Percentiles rank a stretch among this genome's conserved stretches.
These are phyloP conservation scores for Nothophoma quercina DNA, from an alignment of 2,329 filamentous ascomycete genomes.

Conservation along the genomic window DNA sequence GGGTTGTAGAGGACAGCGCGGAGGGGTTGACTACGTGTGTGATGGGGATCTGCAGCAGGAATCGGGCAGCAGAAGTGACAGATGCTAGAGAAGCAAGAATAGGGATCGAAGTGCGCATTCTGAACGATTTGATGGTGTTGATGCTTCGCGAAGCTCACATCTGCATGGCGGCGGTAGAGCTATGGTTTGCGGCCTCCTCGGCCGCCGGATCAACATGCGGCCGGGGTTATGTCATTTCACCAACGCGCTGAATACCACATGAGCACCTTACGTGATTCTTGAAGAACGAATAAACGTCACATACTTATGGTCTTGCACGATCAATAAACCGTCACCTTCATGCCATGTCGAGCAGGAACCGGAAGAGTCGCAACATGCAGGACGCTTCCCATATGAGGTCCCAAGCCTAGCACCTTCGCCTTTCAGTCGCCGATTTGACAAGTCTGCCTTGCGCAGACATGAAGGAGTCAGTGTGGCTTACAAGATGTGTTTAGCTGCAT, in stretches of 20 bases:
- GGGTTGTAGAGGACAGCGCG: constrained; percentile 63
- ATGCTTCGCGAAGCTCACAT: constrained; percentile 6
- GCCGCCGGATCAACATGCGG: constrained; percentile 4
- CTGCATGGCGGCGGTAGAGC: constrained; percentile 5
- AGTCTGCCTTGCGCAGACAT: no score
- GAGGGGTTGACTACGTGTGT: constrained; percentile 55
- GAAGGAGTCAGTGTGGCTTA: no score
- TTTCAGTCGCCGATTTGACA: no score
- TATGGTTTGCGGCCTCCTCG: constrained; percentile 15
- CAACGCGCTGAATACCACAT: not conserved
- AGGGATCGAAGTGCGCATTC: constrained; percentile 46
- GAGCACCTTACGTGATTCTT: no score
- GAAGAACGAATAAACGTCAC: no score
- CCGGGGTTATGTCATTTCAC: constrained; percentile 6
- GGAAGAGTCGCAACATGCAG: no score
- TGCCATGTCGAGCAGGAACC: no score
- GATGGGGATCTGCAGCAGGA: constrained; percentile 62
- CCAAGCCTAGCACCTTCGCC: no score
- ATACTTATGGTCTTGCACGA: no score
- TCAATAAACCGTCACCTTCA: no score
- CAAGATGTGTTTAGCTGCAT: no score
- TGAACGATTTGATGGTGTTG: constrained; percentile 13
- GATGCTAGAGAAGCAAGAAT: constrained; percentile 53
- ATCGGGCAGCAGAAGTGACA: constrained; percentile 51
- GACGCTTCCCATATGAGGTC: no score